These are phyloP conservation scores for Talaromyces albobiverticillius DNA, from an alignment of 2,329 filamentous ascomycete species.

Conservation along the genomic window DNA sequence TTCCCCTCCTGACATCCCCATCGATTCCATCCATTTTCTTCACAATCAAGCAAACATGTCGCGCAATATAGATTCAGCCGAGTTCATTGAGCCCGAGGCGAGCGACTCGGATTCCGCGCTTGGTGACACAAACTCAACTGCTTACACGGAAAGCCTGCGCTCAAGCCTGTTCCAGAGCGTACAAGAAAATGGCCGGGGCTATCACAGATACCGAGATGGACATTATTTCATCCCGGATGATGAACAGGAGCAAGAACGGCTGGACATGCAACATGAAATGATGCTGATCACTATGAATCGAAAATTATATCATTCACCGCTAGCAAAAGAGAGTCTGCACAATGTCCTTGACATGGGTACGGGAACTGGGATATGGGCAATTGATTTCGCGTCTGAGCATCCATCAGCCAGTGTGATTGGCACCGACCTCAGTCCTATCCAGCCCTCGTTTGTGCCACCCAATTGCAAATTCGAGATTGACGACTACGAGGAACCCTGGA, in stretches of 20 bases:
- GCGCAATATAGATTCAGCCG: not conserved
- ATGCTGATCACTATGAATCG: conserved; percentile 19
- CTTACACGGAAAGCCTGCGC: not conserved
- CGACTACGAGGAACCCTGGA: conserved; percentile 28
- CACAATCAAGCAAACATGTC: not conserved
- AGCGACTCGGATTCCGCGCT: not conserved
- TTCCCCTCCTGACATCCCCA: not conserved
- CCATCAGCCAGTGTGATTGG: conserved; percentile 20
- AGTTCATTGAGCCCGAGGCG: not conserved
- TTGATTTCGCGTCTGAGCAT: conserved; percentile 20
- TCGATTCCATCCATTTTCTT: not conserved
- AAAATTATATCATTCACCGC: conserved; percentile 27
- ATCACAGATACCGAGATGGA: not conserved
- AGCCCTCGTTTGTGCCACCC: conserved; percentile 30
- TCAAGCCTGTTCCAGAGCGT: not conserved
- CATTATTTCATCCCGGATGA: conserved; percentile 10
- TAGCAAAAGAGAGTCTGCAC: conserved; percentile 13
- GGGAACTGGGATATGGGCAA: conserved; percentile 42
- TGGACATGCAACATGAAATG: conserved; percentile 22
- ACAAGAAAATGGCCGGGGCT: conserved; percentile 2
- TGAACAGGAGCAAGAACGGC: conserved; percentile 14
- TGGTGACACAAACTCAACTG: not conserved
- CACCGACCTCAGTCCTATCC: conserved; percentile 7
- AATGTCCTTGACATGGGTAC: conserved; percentile 48
- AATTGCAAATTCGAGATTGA: conserved; percentile 41